These are phyloP conservation scores for Lotmaria passim DNA, from an alignment of 208 protist species.

Conservation along the genomic window DNA sequence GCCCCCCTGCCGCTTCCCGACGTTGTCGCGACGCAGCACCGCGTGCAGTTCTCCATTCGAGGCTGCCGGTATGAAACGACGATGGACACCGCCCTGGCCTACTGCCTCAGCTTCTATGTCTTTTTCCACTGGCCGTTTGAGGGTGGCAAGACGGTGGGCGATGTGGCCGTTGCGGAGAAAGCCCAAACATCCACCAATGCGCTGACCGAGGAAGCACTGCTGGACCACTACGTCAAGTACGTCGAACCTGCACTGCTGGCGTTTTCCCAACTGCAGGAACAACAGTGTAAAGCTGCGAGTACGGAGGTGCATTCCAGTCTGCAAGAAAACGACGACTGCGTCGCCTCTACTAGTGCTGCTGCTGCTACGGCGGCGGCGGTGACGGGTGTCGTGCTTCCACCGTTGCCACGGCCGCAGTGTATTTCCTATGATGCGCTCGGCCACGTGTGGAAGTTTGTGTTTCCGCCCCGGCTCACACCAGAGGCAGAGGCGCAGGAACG, in stretches of 20 bases:
- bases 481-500: constrained; percentile 24
- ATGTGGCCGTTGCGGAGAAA: constrained; percentile 5
- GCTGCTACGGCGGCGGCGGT: neutral
- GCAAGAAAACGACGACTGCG: too few relatives aligned
- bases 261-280: constrained; percentile 20
- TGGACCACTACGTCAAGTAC: constrained; percentile 12
- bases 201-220: constrained; percentile 10
- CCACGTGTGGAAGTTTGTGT: constrained; percentile 47
- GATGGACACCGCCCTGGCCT: constrained; percentile 48
- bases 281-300: neutral
- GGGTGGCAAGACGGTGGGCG: constrained; percentile 14
- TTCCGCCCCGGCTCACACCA: constrained; percentile 31
- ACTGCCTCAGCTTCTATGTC: constrained; percentile 52
- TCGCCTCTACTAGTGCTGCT: too few relatives aligned
- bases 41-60: constrained; percentile 68
- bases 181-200: neutral
- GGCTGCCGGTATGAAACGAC: constrained; percentile 76
- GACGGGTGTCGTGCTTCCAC: neutral
- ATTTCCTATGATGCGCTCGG: constrained; percentile 35
- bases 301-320: neutral
- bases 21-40: constrained; percentile 26
- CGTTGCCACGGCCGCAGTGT: constrained; percentile 28
- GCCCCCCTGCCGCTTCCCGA: constrained; percentile 22
- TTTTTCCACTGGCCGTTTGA: constrained; percentile 56
- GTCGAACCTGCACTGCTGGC: constrained; percentile 24